Evolutionary conservation across 2,329 filamentous ascomycete species (phyloP).

Genomic region (Endothia cerciana): DNA sequence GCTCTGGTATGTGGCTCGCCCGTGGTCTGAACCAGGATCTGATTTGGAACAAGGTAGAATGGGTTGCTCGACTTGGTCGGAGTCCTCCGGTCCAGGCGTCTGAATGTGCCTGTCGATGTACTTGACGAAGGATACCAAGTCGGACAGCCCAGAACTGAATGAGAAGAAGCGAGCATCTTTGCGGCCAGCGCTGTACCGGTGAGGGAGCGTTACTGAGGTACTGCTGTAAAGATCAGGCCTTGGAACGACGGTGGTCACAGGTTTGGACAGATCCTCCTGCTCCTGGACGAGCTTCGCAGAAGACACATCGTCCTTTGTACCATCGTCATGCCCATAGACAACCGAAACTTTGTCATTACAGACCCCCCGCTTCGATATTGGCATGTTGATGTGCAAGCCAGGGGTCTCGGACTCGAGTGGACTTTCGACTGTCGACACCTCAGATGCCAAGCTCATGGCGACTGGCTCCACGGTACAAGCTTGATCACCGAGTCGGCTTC

Average conservation of each 20-base stretch:
- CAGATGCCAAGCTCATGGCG: slow-evolving; percentile 1
- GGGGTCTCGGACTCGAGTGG: slow-evolving; percentile 6
- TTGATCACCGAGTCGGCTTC: not conserved
- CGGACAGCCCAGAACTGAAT: slow-evolving; percentile 31
- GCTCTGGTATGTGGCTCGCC: not conserved
- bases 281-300: not conserved
- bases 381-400: not conserved
- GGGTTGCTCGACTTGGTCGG: not conserved
- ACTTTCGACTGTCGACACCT: slow-evolving; percentile 12
- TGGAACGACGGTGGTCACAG: not conserved
- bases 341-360: not conserved
- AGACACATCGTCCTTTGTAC: not conserved
- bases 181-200: slow-evolving; percentile 11
- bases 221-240: not conserved
- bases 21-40: not conserved
- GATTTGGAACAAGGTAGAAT: not conserved
- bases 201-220: not conserved
- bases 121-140: slow-evolving; percentile 33
- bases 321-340: not conserved
- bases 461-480: not conserved
- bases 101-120: slow-evolving; percentile 30
- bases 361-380: not conserved
- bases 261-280: not conserved
- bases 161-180: slow-evolving; percentile 32
- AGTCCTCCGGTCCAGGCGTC: not conserved